Base-by-base conservation (phyloP, 225 moss, liverwort and hornwort species). In the Sphagnum contortum region DNA sequence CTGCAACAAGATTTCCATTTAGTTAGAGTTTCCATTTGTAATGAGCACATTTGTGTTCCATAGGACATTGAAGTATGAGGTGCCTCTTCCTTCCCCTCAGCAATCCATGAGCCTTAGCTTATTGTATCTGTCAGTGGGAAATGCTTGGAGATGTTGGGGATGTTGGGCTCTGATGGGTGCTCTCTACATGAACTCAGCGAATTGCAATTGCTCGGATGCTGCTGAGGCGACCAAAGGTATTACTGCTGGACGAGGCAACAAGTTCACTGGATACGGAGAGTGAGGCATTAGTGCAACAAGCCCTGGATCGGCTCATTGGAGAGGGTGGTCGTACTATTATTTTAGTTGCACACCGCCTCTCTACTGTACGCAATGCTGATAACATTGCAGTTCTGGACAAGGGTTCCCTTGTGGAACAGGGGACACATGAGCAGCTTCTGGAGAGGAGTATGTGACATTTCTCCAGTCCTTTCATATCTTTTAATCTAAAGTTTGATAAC, bases 201-300 rank as follows among this genome's bases (percentile, higher is more conserved):
- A 87, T 98, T 75, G 98, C 98, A 29, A 98, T 98, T 59, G 98
- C 98, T 11, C 85, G 98, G 62, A 98, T 98, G 98, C 65, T 98
- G 64, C 84, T 98, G 47, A 85, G 98, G 5, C 81, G 86, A 29
- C 98, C 98, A 5, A 91, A 84, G 76, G 74, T 98, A 61, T 76
- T 98, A 70, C 81, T 98, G 13, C 66, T 98, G 61, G 98, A 98
- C 71, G 98, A 98, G 76, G 98, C 98, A 3, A 98, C 98, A 4
- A 98, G 98, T 63, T 86, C 93, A 6, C 69, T 98, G 77, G 98
- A 98, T 74, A 93, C 98, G 4, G 98, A 98, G 72, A 98, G 98
- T 70, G 98, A 98, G 76, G 98, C 93, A n/a, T 68, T 89, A 72
- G 98, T 98, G 67, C 98, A 98, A 64, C 86, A 93, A 74, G 98